These are phyloP conservation scores for Cytospora chrysosperma DNA, from an alignment of 2,329 filamentous ascomycete species.

Conservation along the genomic window DNA sequence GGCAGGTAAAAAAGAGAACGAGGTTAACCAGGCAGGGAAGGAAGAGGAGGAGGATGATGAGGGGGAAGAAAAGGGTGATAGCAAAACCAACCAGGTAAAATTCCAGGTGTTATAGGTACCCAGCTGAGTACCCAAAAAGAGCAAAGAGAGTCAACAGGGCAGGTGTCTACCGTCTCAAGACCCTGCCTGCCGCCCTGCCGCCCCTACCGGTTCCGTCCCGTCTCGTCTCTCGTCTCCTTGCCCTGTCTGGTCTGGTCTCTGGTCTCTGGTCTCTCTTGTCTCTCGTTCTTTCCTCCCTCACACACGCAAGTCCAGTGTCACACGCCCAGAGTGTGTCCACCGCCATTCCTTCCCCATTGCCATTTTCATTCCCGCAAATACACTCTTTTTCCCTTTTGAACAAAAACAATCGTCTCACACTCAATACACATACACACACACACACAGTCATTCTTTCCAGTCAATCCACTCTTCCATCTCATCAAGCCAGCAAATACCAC, in stretches of 20 bases:
- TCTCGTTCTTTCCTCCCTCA: slow-evolving; percentile 21
- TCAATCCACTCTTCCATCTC: not conserved
- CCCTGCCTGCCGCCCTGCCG: not conserved
- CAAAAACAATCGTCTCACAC: slow-evolving; percentile 1
- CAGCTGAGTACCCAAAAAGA: not conserved
- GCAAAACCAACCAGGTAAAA: too few relatives aligned
- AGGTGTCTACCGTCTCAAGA: too few relatives aligned
- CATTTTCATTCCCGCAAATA: slow-evolving; percentile 9
- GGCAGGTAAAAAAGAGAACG: not conserved
- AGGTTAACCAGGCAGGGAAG: not conserved
- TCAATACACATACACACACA: too few relatives aligned
- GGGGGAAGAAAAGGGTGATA: not conserved
- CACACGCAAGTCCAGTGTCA: slow-evolving; percentile 10
- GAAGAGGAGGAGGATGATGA: not conserved
- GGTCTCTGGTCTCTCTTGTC: not conserved
- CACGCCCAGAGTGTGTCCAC: slow-evolving; percentile 10
- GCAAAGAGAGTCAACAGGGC: too few relatives aligned
- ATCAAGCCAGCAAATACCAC: not conserved
- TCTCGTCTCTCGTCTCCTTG: not conserved
- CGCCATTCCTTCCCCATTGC: slow-evolving; percentile 15
- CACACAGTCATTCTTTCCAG: slow-evolving; percentile 9
- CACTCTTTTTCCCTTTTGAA: slow-evolving; percentile 15
- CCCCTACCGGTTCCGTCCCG: not conserved
- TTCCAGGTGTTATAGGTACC: too few relatives aligned
- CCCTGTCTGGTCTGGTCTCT: not conserved